phyloP scores from a whole-genome alignment of 352 stramenopile genomes.

The Achlya hypogyna region DNA sequence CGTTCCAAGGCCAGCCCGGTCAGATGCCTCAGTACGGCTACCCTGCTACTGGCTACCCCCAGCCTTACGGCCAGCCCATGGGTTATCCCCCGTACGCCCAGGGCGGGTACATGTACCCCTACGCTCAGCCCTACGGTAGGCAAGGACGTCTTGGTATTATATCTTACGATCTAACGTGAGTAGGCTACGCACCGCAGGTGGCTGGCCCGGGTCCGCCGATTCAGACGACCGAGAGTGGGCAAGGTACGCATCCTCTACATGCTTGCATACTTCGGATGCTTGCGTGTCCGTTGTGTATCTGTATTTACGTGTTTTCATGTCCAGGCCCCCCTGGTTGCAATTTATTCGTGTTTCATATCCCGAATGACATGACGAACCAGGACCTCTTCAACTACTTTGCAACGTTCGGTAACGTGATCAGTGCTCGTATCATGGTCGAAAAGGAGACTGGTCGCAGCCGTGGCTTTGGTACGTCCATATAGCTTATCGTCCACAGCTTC shows the following conservation, averaged over 20 bases:
- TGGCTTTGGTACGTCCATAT: constrained; percentile 85
- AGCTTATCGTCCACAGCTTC: too few species aligned
- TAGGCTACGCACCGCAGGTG: constrained; percentile 76
- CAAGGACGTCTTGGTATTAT: too few species aligned
- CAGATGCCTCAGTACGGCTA: constrained; percentile 29
- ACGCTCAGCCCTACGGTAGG: constrained; percentile 74
- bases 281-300: constrained; percentile 31
- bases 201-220: constrained; percentile 78
- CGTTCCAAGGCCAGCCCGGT: not conserved
- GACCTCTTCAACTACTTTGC: constrained; percentile 96
- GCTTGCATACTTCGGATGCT: constrained; percentile 1
- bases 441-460: constrained; percentile 91
- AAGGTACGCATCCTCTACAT: constrained; percentile 45
- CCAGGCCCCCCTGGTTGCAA: constrained; percentile 92
- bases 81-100: constrained; percentile 63
- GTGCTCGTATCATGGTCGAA: constrained; percentile 95
- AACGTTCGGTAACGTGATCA: constrained; percentile 93
- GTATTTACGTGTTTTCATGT: constrained; percentile 32
- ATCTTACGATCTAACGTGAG: not conserved
- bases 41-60: constrained; percentile 42
- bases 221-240: constrained; percentile 78
- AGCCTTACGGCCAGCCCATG: constrained; percentile 70
- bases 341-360: constrained; percentile 98
- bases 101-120: constrained; percentile 80
- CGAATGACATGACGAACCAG: constrained; percentile 95